A percentile compares a stretch with the other conserved stretches of the same genome.
phyloP scores from a whole-genome alignment of 2,329 filamentous ascomycete genomes.

The Fusarium lyarnte region DNA sequence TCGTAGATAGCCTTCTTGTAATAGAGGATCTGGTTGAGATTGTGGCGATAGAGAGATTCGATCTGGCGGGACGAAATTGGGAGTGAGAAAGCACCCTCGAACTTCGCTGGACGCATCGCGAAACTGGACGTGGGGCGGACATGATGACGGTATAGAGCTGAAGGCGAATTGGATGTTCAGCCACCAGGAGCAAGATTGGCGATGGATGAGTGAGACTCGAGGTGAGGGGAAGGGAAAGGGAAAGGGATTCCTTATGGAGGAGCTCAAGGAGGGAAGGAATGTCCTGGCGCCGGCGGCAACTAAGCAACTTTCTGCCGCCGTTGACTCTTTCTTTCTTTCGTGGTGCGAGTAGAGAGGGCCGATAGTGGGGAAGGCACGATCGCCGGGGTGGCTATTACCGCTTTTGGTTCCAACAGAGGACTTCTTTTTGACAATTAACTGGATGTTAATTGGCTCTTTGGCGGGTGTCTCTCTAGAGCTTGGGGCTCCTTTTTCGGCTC shows the following conservation, averaged over 20 bases:
- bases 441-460: conserved; percentile 34
- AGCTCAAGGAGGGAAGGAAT: conserved; percentile 9
- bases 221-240: background rate
- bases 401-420: conserved; percentile 3
- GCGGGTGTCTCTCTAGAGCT: conserved; percentile 5
- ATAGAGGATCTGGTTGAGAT: conserved; percentile 26
- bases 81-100: conserved; percentile 46
- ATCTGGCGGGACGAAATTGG: conserved; percentile 42
- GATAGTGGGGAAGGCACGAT: conserved; percentile 20
- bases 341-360: conserved; percentile 17
- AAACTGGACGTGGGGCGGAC: conserved; percentile 51
- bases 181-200: conserved; percentile 5
- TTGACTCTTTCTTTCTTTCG: conserved; percentile 16
- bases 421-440: conserved; percentile 39
- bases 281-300: conserved; percentile 26
- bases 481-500: conserved; percentile 1
- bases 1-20: conserved; percentile 17
- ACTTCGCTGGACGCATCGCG: conserved; percentile 53
- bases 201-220: background rate
- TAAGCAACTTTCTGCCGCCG: conserved; percentile 30
- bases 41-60: conserved; percentile 36
- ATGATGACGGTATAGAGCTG: conserved; percentile 37
- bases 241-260: background rate
- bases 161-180: conserved; percentile 40
- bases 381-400: conserved; percentile 18